Evolutionary conservation across 2,329 filamentous ascomycete genomes (phyloP).

Genomic region (Ophiobolus disseminans): DNA sequence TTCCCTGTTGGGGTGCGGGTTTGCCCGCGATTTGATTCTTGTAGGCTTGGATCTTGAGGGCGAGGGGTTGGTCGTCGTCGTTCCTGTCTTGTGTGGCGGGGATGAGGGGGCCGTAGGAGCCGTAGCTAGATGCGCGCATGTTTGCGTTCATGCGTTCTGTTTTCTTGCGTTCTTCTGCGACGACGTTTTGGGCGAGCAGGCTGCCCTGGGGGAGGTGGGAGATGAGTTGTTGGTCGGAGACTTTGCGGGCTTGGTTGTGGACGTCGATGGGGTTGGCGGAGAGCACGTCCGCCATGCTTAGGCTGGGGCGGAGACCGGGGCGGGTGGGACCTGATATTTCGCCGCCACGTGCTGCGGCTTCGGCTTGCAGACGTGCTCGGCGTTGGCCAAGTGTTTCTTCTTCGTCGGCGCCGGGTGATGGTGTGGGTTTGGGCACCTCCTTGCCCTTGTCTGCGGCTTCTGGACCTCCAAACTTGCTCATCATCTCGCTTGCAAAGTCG

Average conservation of each 20-base stretch:
- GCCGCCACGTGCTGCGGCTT: constrained; percentile 63
- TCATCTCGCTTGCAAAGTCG: constrained; percentile 72
- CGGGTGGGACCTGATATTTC: constrained; percentile 31
- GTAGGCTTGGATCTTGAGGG: constrained; percentile 48
- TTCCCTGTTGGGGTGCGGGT: constrained; percentile 10
- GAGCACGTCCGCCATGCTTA: constrained; percentile 69
- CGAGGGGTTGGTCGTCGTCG: constrained; percentile 38
- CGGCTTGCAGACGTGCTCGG: constrained; percentile 74
- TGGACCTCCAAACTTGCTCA: constrained; percentile 54
- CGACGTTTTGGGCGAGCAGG: constrained; percentile 50
- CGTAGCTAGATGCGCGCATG: constrained; percentile 40
- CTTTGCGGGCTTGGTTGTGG: constrained; percentile 43
- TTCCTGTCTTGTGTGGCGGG: constrained; percentile 29
- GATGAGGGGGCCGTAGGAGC: constrained; percentile 37
- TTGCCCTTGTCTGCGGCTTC: constrained; percentile 30
- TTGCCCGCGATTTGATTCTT: constrained; percentile 40
- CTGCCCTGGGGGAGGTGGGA: constrained; percentile 48
- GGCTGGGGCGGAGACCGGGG: constrained; percentile 50
- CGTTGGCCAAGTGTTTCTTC: constrained; percentile 83
- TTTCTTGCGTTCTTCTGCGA: constrained; percentile 47
- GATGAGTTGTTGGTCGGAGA: constrained; percentile 44
- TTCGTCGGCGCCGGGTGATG: constrained; percentile 54
- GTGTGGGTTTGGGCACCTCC: constrained; percentile 34
- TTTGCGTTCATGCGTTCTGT: constrained; percentile 45
- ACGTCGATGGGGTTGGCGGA: constrained; percentile 59